A percentile compares a stretch with the other conserved stretches of the same genome.
Conservation (phyloP, 768 basidiomycete species). For the Dioszegia crocea region DNA sequence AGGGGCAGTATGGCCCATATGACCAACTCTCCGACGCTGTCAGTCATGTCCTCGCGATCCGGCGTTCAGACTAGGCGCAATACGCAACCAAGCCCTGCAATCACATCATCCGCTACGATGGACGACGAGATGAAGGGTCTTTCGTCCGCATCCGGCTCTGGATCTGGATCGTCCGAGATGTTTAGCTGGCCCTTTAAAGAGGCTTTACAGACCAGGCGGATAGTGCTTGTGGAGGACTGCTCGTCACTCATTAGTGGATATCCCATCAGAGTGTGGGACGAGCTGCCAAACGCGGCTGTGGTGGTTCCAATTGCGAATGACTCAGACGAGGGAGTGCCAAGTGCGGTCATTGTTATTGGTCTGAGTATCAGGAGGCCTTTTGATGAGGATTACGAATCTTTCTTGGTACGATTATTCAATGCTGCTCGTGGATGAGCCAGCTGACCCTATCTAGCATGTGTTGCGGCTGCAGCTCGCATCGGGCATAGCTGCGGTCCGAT, state of each 20-base stretch:
- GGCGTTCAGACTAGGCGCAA: not conserved
- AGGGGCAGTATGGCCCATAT: conserved; percentile 2
- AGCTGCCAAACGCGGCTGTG: conserved; percentile 36
- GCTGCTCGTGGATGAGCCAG: no score
- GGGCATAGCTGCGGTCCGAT: conserved; percentile 41
- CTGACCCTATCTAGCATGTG: conserved; percentile 16
- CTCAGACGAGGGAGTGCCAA: conserved; percentile 37
- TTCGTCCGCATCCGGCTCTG: not conserved
- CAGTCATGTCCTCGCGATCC: conserved; percentile 29
- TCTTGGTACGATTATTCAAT: conserved; percentile 24
- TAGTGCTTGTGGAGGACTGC: conserved; percentile 40
- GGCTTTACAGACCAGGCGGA: conserved; percentile 26
- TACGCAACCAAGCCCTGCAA: not conserved
- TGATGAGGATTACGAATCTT: conserved; percentile 45
- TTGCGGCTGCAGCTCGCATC: conserved; percentile 39
- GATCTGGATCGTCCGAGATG: conserved; percentile 1
- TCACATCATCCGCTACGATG: not conserved
- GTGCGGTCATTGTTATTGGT: conserved; percentile 36
- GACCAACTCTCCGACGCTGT: conserved; percentile 33
- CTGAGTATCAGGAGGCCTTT: conserved; percentile 40
- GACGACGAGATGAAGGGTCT: conserved; percentile 1
- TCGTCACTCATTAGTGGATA: conserved; percentile 31
- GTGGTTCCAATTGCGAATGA: conserved; percentile 43
- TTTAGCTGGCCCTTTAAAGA: conserved; percentile 41
- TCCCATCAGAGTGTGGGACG: conserved; percentile 43